Conservation (phyloP, 2,329 filamentous ascomycete species). For the Diaporthe vaccinii region DNA sequence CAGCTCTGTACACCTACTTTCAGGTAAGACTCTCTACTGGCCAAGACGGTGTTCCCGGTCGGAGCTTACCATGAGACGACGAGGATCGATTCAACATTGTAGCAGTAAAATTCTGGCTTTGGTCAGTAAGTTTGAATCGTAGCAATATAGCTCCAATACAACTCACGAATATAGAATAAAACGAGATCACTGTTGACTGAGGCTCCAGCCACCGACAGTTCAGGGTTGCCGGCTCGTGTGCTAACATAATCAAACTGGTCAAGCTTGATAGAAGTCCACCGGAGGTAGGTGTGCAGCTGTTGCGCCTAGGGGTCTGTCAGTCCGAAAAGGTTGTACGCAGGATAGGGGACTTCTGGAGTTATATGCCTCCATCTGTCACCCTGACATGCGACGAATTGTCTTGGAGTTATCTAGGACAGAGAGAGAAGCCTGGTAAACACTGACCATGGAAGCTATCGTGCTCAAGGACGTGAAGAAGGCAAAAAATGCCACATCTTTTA, state of each 20-base stretch:
- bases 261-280: conserved; percentile 56
- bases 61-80: conserved; percentile 59
- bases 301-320: conserved; percentile 45
- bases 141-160: too few species aligned
- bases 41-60: not conserved
- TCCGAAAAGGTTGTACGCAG: not conserved
- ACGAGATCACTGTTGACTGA: conserved; percentile 57
- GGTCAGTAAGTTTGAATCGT: conserved; percentile 35
- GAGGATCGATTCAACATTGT: conserved; percentile 63
- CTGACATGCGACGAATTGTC: not conserved
- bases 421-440: not conserved
- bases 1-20: conserved; percentile 53
- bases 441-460: conserved; percentile 53
- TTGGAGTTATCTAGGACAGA: not conserved
- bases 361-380: not conserved
- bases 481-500: conserved; percentile 56
- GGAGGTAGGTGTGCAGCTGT: conserved; percentile 56
- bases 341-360: not conserved
- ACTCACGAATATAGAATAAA: conserved; percentile 63
- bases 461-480: conserved; percentile 54
- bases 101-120: conserved; percentile 61
- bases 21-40: not conserved
- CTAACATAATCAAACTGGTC: conserved; percentile 54
- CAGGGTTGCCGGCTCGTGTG: conserved; percentile 53
- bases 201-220: conserved; percentile 57